Evolutionary conservation across 2,329 filamentous ascomycete genomes (phyloP).

Genomic region (Neofusicoccum laricinum): DNA sequence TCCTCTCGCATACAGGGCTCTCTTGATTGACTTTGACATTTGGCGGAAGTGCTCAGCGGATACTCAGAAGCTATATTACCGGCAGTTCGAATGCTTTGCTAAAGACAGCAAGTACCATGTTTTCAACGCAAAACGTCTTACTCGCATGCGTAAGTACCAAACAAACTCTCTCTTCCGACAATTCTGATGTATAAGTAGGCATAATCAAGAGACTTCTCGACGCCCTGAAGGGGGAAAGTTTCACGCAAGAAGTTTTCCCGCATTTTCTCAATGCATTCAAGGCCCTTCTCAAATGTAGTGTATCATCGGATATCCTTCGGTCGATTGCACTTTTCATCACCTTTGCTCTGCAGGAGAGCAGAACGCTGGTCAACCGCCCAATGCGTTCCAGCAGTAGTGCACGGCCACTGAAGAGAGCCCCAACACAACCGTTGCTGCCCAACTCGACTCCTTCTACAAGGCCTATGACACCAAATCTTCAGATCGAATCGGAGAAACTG

Average conservation of each 20-base stretch:
- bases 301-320: slow-evolving; percentile 80
- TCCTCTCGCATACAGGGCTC: slow-evolving; percentile 85
- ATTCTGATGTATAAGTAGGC: slow-evolving; percentile 50
- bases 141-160: slow-evolving; percentile 75
- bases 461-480: slow-evolving; percentile 28
- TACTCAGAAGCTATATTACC: slow-evolving; percentile 87
- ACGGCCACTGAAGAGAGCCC: slow-evolving; percentile 28
- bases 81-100: slow-evolving; percentile 84
- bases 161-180: background rate
- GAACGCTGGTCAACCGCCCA: slow-evolving; percentile 38
- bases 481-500: slow-evolving; percentile 28
- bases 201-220: slow-evolving; percentile 89
- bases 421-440: slow-evolving; percentile 18
- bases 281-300: slow-evolving; percentile 73
- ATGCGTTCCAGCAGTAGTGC: slow-evolving; percentile 34
- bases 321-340: slow-evolving; percentile 90
- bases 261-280: slow-evolving; percentile 78
- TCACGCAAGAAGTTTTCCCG: slow-evolving; percentile 68
- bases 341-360: slow-evolving; percentile 73
- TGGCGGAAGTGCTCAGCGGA: slow-evolving; percentile 78
- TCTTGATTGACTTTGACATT: slow-evolving; percentile 88
- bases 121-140: slow-evolving; percentile 84
- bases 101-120: slow-evolving; percentile 87
- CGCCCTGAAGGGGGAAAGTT: slow-evolving; percentile 79
- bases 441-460: slow-evolving; percentile 28